Conservation (phyloP, 2,329 filamentous ascomycete genomes). For the Xylariaceae sp. region DNA sequence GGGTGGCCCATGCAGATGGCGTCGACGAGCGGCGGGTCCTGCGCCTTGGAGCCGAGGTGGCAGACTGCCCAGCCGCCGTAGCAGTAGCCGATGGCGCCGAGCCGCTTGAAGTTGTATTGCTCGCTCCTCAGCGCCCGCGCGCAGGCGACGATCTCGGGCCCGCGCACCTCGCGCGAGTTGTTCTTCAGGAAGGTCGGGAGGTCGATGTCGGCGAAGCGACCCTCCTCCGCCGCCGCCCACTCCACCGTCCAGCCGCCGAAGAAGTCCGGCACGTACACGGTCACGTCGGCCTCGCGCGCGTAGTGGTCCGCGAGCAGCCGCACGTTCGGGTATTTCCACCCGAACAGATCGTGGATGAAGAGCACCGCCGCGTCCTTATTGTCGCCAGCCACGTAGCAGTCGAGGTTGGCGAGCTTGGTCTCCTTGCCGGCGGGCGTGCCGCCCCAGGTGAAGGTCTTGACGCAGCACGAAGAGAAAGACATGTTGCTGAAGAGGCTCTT, state of each 20-base stretch:
- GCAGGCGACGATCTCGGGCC: conserved; percentile 45
- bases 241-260: conserved; percentile 46
- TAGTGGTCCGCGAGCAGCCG: conserved; percentile 55
- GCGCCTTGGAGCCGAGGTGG: conserved; percentile 44
- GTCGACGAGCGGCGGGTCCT: conserved; percentile 48
- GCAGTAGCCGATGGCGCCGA: conserved; percentile 53
- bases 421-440: conserved; percentile 46
- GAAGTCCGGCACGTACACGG: conserved; percentile 51
- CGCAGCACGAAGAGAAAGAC: conserved; percentile 39
- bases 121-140: conserved; percentile 42
- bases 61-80: conserved; percentile 55
- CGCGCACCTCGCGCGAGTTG: conserved; percentile 47
- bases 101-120: conserved; percentile 40
- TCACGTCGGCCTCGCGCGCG: conserved; percentile 50
- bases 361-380: conserved; percentile 45
- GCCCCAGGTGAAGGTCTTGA: conserved; percentile 50
- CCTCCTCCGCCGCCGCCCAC: conserved; percentile 34
- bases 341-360: conserved; percentile 48
- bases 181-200: conserved; percentile 43
- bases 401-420: conserved; percentile 43
- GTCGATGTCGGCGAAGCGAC: conserved; percentile 44
- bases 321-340: conserved; percentile 53
- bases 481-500: conserved; percentile 19
- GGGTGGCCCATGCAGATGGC: conserved; percentile 51
- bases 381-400: conserved; percentile 47